Evolutionary conservation across 306 rosid genomes (phyloP), one percentile per base, ranked within the genome.

Genomic region (Luffa acutangula): DNA sequence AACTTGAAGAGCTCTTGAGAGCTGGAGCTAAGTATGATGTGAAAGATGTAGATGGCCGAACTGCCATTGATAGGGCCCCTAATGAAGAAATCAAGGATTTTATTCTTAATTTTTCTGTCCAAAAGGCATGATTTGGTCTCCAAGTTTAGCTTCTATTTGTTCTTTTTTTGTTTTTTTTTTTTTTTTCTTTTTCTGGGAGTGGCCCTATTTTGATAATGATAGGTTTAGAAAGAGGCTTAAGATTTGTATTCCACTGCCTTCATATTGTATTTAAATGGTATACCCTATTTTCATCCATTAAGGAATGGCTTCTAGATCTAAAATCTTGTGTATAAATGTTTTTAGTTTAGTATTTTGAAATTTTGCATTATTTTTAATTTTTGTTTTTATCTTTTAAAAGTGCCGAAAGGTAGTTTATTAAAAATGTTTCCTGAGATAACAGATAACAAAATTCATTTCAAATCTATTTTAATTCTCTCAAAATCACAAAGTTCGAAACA

Each of bases 1-100:
- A 95, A 80, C 81, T 95, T n/a, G 99, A 95, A 85, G 99, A 95
- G 82, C 87, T 95, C 34, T 75, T 95, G 83, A 86, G 88, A 87
- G 99, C 99, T 3, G 99, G 99, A 70, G 99, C 97, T 60, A 92
- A 76, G 18, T 91, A 84, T 70, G 84, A 82, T 33, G 85, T 93
- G 25, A 87, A 85, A 81, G 97, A 95, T 62, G 87, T 76, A 7
- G 97, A 91, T 78, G 99, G 97, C 7, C 63, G 92, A 25, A 95
- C 97, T 0, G 97, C 97, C 2, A 65, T 93, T 71, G 97, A 95
- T 18, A 85, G 93, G 72, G 97, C 97, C 41, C 57, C 81, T 12
- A 85, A 33, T 46, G 87, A 83, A 34, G 97, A 92, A 85, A 84
- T 87, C 46, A 95, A 85, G 87, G 89, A 89, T 81, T 89, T 91